Conservation (phyloP, 495 filamentous ascomycete genomes). For the Daldinia concentrica region DNA sequence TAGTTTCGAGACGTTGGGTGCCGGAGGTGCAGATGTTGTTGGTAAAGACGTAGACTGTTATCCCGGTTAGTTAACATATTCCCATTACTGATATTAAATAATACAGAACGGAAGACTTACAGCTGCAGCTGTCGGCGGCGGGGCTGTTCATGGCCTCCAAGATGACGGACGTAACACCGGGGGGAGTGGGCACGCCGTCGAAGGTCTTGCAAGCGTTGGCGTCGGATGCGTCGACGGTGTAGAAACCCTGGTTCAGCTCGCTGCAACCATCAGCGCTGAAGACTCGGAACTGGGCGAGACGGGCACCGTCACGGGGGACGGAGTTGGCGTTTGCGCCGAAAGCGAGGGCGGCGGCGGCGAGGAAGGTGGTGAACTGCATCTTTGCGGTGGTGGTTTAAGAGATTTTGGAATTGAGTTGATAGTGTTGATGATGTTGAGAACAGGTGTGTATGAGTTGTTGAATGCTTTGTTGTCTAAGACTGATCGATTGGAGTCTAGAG, state of each 20-base stretch:
- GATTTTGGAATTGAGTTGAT: slow-evolving; percentile 2
- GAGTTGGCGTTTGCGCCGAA: slow-evolving; percentile 34
- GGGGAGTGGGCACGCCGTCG: neutral
- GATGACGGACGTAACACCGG: slow-evolving; percentile 24
- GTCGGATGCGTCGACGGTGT: slow-evolving; percentile 41
- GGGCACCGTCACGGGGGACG: slow-evolving; percentile 34
- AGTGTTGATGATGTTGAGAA: slow-evolving; percentile 12
- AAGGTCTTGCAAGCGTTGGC: slow-evolving; percentile 36
- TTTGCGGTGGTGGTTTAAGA: slow-evolving; percentile 24
- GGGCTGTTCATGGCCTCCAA: slow-evolving; percentile 24
- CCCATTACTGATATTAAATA: neutral
- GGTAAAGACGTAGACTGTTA: slow-evolving; percentile 39
- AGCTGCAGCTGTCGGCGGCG: slow-evolving; percentile 33
- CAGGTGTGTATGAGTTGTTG: neutral
- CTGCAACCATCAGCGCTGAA: slow-evolving; percentile 38
- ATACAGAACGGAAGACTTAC: slow-evolving; percentile 24
- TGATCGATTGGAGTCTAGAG: slow-evolving; percentile 15
- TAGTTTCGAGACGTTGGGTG: neutral
- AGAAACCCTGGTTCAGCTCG: slow-evolving; percentile 44
- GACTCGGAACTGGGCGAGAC: slow-evolving; percentile 45
- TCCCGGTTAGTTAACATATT: neutral
- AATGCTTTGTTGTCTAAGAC: slow-evolving; percentile 13
- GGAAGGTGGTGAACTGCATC: slow-evolving; percentile 45
- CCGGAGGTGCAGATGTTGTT: slow-evolving; percentile 26
- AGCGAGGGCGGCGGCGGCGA: slow-evolving; percentile 35